Base-by-base conservation (phyloP, 2,329 filamentous ascomycete species). In the Penicillium sumatraense region DNA sequence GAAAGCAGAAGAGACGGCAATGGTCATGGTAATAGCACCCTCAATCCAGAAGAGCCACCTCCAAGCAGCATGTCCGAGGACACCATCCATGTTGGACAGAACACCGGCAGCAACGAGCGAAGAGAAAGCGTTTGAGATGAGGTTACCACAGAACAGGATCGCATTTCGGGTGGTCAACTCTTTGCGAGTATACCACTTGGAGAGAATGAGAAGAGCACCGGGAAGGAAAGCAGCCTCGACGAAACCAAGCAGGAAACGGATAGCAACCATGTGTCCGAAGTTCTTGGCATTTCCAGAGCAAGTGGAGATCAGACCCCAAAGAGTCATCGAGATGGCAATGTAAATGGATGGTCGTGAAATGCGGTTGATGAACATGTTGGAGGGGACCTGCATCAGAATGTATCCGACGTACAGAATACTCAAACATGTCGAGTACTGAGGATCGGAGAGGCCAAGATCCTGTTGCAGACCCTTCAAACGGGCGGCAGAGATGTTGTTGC, bases 291-390 rank as follows among this genome's bases (percentile, higher is more conserved):
- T 72, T 6, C 83, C 85, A 0, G 80, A 84, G 10, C 83, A 72
- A 0, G 82, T 86, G 3, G 83, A 86, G 51, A 88, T 78, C 11
- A 86, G 65, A 44, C 86, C 85, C 85, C 86, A 88, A 10, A 85
- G 59, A 1, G 76, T 72, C 78, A 81, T 80, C 38, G 74, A 75
- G 7, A 78, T 72, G 0, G 77, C 76, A 3, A 76, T 75, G n/a
- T 70, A 69, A n/a, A 74, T 72, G 64, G 76, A 80, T 1, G 70
- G 73, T 16, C 79, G 68, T 68, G 77, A 76, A 55, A 76, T 76
- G 5, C 73, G 74, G 26, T 78, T 78, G 49, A 81, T 70, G 50
- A 78, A 72, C 24, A 81, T 65, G 58, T 80, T 81, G 18, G 76
- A 78, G 0, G 78, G 79, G 1, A 81, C 69, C 53, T 81, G 78